These are phyloP conservation scores for Starmera dryadoides DNA, from an alignment of 805 yeast species.

Conservation along the genomic window DNA sequence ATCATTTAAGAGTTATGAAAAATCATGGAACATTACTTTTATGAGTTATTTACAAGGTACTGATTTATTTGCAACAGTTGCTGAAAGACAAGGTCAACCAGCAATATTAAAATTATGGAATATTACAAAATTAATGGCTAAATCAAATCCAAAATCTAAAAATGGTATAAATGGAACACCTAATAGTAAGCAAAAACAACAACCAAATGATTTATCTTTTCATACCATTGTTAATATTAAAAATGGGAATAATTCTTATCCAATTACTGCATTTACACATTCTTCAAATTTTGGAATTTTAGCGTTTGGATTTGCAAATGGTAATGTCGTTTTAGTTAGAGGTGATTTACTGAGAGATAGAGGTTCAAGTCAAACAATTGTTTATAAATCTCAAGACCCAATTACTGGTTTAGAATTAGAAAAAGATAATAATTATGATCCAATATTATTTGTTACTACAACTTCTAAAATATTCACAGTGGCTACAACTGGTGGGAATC, in stretches of 20 bases:
- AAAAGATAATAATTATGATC: conserved; percentile 31
- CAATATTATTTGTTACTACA: conserved; percentile 63
- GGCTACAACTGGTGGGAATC: conserved; percentile 71
- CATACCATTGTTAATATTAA: conserved; percentile 56
- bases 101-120: conserved; percentile 69
- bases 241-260: conserved; percentile 73
- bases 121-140: conserved; percentile 45
- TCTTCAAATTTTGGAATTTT: conserved; percentile 52
- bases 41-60: conserved; percentile 41
- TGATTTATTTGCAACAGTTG: conserved; percentile 59
- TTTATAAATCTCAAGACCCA: conserved; percentile 68
- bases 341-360: conserved; percentile 87
- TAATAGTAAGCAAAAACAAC: no score
- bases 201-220: conserved; percentile 32
- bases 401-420: conserved; percentile 68
- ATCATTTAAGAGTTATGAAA: conserved; percentile 57
- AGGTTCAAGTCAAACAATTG: conserved; percentile 80
- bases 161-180: conserved; percentile 8
- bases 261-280: conserved; percentile 59
- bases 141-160: conserved; percentile 15
- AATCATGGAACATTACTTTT: conserved; percentile 56
- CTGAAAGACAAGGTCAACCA: conserved; percentile 69
- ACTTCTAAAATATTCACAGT: conserved; percentile 65
- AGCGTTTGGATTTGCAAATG: conserved; percentile 79
- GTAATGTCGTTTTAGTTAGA: conserved; percentile 70